Evolutionary conservation across 2,329 filamentous ascomycete species (phyloP).

Genomic region (Exophiala aquamarina): DNA sequence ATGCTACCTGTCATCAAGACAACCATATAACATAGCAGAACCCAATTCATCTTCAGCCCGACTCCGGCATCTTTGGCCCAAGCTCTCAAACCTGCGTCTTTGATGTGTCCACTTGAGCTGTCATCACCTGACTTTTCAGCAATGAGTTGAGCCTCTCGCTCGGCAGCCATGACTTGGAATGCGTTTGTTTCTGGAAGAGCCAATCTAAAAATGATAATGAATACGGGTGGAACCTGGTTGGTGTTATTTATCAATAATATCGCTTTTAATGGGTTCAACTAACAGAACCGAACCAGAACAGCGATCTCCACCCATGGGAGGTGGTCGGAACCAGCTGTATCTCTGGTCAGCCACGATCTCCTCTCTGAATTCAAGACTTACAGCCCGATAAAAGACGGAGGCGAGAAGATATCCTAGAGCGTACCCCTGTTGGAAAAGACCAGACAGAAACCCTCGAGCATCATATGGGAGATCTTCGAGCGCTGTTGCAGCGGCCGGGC

Average conservation of each 20-base stretch:
- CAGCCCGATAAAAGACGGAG: slow-evolving; percentile 49
- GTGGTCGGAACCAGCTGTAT: slow-evolving; percentile 61
- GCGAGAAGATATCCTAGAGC: slow-evolving; percentile 62
- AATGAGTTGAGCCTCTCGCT: slow-evolving; percentile 16
- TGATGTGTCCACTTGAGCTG: slow-evolving; percentile 2
- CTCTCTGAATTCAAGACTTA: too few relatives aligned
- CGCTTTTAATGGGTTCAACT: too few relatives aligned
- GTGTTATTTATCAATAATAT: too few relatives aligned
- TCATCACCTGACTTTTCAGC: slow-evolving; percentile 32
- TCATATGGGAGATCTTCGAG: slow-evolving; percentile 60
- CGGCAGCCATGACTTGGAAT: slow-evolving; percentile 48
- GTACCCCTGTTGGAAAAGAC: slow-evolving; percentile 63
- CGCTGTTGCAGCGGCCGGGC: slow-evolving; percentile 60
- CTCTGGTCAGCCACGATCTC: too few relatives aligned
- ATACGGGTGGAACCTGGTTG: slow-evolving; percentile 73
- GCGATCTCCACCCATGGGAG: slow-evolving; percentile 73
- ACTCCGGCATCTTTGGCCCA: slow-evolving; percentile 5
- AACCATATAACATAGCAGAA: slow-evolving; percentile 38
- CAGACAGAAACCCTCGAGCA: slow-evolving; percentile 59
- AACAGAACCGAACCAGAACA: slow-evolving; percentile 85
- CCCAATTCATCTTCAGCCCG: slow-evolving; percentile 24
- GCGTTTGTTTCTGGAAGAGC: slow-evolving; percentile 75
- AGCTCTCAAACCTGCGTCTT: slow-evolving; percentile 5
- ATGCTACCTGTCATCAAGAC: slow-evolving; percentile 37
- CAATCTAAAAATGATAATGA: slow-evolving; percentile 77